A percentile compares a stretch with the other conserved stretches of the same genome.
phyloP scores from a whole-genome alignment of 169 alveolate species.

The Cryptosporidium tyzzeri region DNA sequence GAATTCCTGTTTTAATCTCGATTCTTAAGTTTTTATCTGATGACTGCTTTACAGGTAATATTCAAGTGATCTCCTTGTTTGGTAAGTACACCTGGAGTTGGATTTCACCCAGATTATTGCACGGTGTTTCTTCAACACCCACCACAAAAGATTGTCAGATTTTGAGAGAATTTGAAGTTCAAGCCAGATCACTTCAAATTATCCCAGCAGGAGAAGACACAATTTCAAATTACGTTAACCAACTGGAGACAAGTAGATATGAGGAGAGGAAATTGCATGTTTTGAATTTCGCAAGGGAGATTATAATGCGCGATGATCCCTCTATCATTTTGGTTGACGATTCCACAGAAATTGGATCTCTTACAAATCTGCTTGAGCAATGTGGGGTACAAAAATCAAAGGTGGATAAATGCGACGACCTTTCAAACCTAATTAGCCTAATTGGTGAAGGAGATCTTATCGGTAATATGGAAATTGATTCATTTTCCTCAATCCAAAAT shows the following conservation, averaged over 20 bases:
- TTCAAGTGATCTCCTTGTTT: conserved; percentile 48
- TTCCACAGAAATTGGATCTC: conserved; percentile 66
- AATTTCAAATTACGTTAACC: conserved; percentile 32
- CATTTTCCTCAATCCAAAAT: conserved; percentile 39
- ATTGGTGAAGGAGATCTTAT: conserved; percentile 41
- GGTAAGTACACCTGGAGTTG: conserved; percentile 57
- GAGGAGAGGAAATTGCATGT: conserved; percentile 61
- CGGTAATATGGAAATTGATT: not conserved
- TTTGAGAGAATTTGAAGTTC: conserved; percentile 67
- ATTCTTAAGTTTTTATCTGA: conserved; percentile 32
- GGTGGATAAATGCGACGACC: conserved; percentile 20
- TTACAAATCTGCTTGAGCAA: conserved; percentile 66
- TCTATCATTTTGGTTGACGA: conserved; percentile 73
- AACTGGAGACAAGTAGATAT: conserved; percentile 71
- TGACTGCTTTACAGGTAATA: conserved; percentile 48
- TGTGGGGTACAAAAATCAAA: conserved; percentile 58
- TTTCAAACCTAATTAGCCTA: conserved; percentile 17
- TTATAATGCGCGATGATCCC: conserved; percentile 59
- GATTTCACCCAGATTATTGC: conserved; percentile 37
- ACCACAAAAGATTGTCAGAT: conserved; percentile 42
- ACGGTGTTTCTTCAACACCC: conserved; percentile 38
- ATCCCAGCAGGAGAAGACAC: conserved; percentile 60
- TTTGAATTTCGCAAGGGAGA: conserved; percentile 33
- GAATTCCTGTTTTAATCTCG: conserved; percentile 37
- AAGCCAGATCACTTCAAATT: conserved; percentile 62